Evolutionary conservation across 73 alveolate species (phyloP).

Genomic region (Paramecium tetraurelia): DNA sequence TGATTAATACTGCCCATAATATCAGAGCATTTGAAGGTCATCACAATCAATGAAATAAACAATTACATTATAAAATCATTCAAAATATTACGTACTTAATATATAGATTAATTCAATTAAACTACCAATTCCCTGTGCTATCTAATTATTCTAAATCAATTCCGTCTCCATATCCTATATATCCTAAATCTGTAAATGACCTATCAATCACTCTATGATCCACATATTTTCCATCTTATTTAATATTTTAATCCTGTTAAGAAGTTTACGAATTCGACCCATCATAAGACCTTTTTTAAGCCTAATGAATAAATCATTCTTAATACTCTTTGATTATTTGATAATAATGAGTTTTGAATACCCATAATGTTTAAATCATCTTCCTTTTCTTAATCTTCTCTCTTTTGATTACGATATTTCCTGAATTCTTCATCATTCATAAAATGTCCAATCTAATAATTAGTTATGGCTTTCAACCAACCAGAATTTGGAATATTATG

Average conservation of each 20-base stretch:
- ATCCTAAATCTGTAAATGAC: conserved; percentile 37
- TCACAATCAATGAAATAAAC: conserved; percentile 70
- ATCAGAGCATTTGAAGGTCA: conserved; percentile 85
- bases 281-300: conserved; percentile 19
- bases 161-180: conserved; percentile 51
- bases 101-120: not conserved
- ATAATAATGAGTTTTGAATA: not conserved
- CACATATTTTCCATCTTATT: not conserved
- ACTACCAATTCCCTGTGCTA: conserved; percentile 5
- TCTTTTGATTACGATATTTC: not conserved
- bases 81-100: not conserved
- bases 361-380: not conserved
- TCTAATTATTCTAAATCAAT: conserved; percentile 44
- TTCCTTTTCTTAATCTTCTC: not conserved
- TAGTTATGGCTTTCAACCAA: not conserved
- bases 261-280: not conserved
- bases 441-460: not conserved
- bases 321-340: not conserved
- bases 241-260: not conserved
- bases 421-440: conserved; percentile 5
- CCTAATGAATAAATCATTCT: not conserved
- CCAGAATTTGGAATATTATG: not conserved
- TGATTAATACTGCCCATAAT: conserved; percentile 84
- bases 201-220: conserved; percentile 39
- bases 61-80: not conserved